These are phyloP conservation scores for Leucaena leucocephala DNA, from an alignment of 306 rosid genomes.

Conservation along the genomic window DNA sequence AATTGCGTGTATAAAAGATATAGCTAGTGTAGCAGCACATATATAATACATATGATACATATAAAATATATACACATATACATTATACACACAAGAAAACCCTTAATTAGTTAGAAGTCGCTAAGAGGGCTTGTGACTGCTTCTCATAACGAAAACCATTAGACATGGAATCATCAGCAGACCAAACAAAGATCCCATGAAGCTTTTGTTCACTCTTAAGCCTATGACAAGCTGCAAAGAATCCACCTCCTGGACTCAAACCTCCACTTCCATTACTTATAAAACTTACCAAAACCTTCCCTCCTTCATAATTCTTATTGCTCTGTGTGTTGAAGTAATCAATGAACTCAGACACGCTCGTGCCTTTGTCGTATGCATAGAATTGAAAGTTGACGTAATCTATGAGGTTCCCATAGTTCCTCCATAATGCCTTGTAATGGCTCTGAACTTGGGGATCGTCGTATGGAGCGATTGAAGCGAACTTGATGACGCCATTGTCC, in stretches of 20 bases:
- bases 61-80: not conserved
- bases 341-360: slow-evolving; percentile 62
- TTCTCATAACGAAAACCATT: slow-evolving; percentile 72
- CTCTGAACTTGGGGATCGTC: slow-evolving; percentile 65
- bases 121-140: slow-evolving; percentile 69
- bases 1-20: not conserved
- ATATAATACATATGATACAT: not conserved
- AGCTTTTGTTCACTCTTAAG: slow-evolving; percentile 57
- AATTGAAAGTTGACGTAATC: slow-evolving; percentile 89
- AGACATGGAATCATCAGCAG: slow-evolving; percentile 77
- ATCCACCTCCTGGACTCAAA: slow-evolving; percentile 58
- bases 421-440: slow-evolving; percentile 77
- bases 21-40: not conserved
- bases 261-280: slow-evolving; percentile 67
- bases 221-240: slow-evolving; percentile 58
- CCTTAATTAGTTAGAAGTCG: not conserved
- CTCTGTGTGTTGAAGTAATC: slow-evolving; percentile 59
- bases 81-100: not conserved
- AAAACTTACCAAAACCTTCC: slow-evolving; percentile 71
- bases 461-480: slow-evolving; percentile 87
- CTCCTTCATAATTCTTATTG: slow-evolving; percentile 57
- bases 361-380: slow-evolving; percentile 73
- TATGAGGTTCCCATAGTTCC: slow-evolving; percentile 57
- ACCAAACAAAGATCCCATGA: slow-evolving; percentile 79
- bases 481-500: slow-evolving; percentile 51